These are phyloP conservation scores for Colletotrichum horii DNA, from an alignment of 2,329 filamentous ascomycete genomes.

Conservation along the genomic window DNA sequence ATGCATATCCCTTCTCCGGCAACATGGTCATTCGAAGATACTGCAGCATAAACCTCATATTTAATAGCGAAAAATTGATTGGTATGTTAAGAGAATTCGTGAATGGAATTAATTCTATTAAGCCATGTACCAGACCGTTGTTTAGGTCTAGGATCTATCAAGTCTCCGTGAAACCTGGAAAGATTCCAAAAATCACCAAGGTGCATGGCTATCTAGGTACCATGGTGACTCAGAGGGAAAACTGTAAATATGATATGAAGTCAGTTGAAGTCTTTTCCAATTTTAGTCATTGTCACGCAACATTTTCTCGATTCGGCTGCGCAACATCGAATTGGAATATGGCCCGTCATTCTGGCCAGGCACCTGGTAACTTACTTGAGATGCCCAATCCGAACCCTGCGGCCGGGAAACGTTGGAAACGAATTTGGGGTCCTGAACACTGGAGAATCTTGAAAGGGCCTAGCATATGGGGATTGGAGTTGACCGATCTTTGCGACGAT, in stretches of 20 bases:
- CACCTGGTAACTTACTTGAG: neutral
- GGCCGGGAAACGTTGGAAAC: fast-evolving
- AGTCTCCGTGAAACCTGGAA: neutral
- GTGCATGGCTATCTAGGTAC: neutral
- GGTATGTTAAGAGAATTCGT: fast-evolving
- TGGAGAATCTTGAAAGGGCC: neutral
- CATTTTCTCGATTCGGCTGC: neutral
- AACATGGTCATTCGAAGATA: fast-evolving
- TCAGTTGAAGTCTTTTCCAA: neutral
- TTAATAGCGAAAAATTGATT: fast-evolving
- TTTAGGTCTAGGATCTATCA: neutral
- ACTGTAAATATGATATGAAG: neutral
- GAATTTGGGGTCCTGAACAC: fast-evolving
- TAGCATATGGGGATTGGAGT: neutral
- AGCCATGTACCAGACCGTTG: fast-evolving
- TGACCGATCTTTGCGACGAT: neutral
- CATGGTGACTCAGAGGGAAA: neutral
- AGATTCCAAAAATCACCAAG: neutral
- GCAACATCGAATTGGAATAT: neutral
- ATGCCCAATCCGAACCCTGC: neutral
- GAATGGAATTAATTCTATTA: fast-evolving
- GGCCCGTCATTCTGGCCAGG: neutral
- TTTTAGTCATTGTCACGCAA: fast-evolving
- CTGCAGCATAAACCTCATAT: neutral
- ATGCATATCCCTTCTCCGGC: fast-evolving